Conservation (phyloP, 2,329 filamentous ascomycete species). For the Magnaporthiopsis rhizophila region DNA sequence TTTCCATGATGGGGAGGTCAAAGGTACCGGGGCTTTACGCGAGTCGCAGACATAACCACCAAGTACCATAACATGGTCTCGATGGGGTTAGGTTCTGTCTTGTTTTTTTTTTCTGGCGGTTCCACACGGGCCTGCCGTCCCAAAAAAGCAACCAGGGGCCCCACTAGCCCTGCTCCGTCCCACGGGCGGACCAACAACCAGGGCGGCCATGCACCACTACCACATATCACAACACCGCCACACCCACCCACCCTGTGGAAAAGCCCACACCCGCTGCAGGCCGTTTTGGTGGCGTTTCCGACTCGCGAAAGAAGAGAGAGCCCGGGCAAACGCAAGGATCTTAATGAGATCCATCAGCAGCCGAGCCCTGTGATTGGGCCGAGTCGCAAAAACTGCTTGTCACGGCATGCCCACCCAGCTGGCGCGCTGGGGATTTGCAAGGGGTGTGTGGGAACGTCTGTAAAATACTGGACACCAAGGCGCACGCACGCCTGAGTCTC, state of each 20-base stretch:
- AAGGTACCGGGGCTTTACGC: background rate
- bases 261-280: background rate
- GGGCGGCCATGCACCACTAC: background rate
- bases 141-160: too few relatives aligned
- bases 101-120: background rate
- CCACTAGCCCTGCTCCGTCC: background rate
- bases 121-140: background rate
- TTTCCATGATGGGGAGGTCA: background rate
- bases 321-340: background rate
- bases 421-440: background rate
- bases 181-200: background rate
- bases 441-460: background rate
- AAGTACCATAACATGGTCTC: background rate
- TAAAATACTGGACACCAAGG: background rate
- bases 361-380: background rate
- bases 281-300: background rate
- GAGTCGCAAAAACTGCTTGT: background rate
- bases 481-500: too few relatives aligned
- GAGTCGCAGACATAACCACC: background rate
- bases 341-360: background rate
- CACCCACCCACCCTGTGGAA: background rate
- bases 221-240: too few relatives aligned
- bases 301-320: background rate
- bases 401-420: background rate
- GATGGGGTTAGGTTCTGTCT: too few relatives aligned